Conservation (phyloP, 2,329 filamentous ascomycete species). For the Colletotrichum melonis region DNA sequence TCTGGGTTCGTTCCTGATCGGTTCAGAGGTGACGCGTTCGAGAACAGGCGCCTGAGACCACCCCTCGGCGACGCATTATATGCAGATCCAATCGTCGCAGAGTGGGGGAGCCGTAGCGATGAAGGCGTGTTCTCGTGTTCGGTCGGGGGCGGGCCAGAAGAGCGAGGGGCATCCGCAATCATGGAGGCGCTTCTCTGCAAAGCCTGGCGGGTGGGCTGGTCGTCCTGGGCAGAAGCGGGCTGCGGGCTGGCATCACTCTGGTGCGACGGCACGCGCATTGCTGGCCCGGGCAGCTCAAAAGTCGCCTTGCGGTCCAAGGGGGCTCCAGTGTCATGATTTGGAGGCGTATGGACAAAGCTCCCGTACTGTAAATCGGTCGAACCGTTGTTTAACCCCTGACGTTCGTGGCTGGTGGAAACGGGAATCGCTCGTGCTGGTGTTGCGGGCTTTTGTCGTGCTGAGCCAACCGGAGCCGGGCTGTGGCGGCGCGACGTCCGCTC, state of each 20-base stretch:
- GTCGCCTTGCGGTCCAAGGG: slow-evolving; percentile 32
- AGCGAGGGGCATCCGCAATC: slow-evolving; percentile 9
- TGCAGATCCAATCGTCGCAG: slow-evolving; percentile 23
- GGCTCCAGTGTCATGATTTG: slow-evolving; percentile 42
- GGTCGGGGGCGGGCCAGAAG: background rate
- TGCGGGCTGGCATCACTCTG: slow-evolving; percentile 38
- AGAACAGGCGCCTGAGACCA: slow-evolving; percentile 53
- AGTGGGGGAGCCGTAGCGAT: slow-evolving; percentile 16
- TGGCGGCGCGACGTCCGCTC: slow-evolving; percentile 39
- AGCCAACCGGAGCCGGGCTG: slow-evolving; percentile 42
- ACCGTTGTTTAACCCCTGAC: slow-evolving; percentile 52
- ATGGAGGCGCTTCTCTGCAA: slow-evolving; percentile 51
- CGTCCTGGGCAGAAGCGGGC: slow-evolving; percentile 29
- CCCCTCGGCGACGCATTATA: slow-evolving; percentile 16
- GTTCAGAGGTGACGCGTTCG: slow-evolving; percentile 49
- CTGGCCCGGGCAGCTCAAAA: slow-evolving; percentile 67
- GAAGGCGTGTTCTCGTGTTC: slow-evolving; percentile 19
- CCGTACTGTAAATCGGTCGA: slow-evolving; percentile 60
- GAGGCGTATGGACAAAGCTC: slow-evolving; percentile 61
- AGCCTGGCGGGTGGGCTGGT: slow-evolving; percentile 41
- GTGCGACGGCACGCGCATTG: slow-evolving; percentile 55
- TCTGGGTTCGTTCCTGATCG: slow-evolving; percentile 51
- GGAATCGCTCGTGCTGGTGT: slow-evolving; percentile 40
- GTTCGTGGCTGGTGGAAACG: slow-evolving; percentile 45
- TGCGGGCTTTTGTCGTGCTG: slow-evolving; percentile 34